Conservation (phyloP, 2,329 filamentous ascomycete species). For the Ophiostoma himal-ulmi region DNA sequence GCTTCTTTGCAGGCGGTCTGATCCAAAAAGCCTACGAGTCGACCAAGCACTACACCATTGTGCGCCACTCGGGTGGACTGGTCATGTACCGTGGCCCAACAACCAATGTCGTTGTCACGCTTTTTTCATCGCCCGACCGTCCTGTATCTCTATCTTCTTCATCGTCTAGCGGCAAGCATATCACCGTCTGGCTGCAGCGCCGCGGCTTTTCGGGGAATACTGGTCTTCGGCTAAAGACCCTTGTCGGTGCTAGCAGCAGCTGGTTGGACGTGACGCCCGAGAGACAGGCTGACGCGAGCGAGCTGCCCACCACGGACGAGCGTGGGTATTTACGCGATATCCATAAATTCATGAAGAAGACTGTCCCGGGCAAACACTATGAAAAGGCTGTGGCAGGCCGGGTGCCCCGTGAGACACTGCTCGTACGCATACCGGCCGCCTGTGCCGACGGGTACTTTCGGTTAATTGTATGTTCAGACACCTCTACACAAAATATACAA, state of each 20-base stretch:
- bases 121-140: constrained; percentile 51
- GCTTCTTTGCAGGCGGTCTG: constrained; percentile 60
- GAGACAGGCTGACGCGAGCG: constrained; percentile 42
- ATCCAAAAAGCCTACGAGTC: constrained; percentile 59
- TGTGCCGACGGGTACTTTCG: constrained; percentile 64
- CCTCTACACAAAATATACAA: constrained; percentile 20
- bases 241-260: constrained; percentile 51
- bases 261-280: constrained; percentile 66
- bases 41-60: constrained; percentile 59
- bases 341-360: constrained; percentile 54
- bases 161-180: constrained; percentile 43
- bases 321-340: constrained; percentile 64
- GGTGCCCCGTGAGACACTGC: constrained; percentile 53
- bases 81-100: constrained; percentile 61
- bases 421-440: constrained; percentile 58
- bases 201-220: constrained; percentile 63
- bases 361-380: constrained; percentile 34
- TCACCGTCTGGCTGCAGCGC: constrained; percentile 59
- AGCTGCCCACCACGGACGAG: constrained; percentile 53
- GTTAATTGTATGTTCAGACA: constrained; percentile 51
- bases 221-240: constrained; percentile 60
- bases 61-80: constrained; percentile 59
- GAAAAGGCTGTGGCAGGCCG: constrained; percentile 43
- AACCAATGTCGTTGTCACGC: constrained; percentile 58
- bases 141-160: constrained; percentile 28